Evolutionary conservation across 768 basidiomycete genomes (phyloP).

Genomic region (Naganishia friedmannii): DNA sequence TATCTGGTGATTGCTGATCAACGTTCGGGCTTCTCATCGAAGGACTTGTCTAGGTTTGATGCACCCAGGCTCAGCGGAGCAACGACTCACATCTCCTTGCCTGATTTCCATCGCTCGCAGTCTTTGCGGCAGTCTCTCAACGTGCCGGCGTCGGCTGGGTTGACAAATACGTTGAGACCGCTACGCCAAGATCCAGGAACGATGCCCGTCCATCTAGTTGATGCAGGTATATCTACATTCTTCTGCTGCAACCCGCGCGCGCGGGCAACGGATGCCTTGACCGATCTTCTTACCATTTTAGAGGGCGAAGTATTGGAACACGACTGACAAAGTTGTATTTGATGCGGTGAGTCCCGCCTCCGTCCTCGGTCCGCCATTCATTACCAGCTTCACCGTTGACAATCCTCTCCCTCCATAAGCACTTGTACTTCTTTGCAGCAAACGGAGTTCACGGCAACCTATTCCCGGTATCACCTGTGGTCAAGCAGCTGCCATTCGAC

Average conservation of each 20-base stretch:
- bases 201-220: not conserved
- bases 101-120: no score
- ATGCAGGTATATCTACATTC: not conserved
- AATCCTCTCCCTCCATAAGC: not conserved
- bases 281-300: no score
- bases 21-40: conserved; percentile 7
- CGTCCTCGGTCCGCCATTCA: not conserved
- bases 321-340: conserved; percentile 15
- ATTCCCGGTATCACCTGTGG: conserved; percentile 20
- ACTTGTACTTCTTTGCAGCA: conserved; percentile 13
- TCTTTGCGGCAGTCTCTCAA: no score
- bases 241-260: no score
- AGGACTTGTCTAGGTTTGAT: no score
- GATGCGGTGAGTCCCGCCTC: not conserved
- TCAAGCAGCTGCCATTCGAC: conserved; percentile 11
- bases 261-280: no score
- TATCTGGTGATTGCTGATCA: not conserved
- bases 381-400: not conserved
- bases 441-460: conserved; percentile 15
- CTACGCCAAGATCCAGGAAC: conserved; percentile 20
- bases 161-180: not conserved
- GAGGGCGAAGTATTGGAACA: conserved; percentile 23
- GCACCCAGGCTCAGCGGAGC: no score
- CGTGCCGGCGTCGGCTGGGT: no score
- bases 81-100: no score